Conservation (phyloP, 2,329 filamentous ascomycete species). For the Trichoderma cornu-damae region DNA sequence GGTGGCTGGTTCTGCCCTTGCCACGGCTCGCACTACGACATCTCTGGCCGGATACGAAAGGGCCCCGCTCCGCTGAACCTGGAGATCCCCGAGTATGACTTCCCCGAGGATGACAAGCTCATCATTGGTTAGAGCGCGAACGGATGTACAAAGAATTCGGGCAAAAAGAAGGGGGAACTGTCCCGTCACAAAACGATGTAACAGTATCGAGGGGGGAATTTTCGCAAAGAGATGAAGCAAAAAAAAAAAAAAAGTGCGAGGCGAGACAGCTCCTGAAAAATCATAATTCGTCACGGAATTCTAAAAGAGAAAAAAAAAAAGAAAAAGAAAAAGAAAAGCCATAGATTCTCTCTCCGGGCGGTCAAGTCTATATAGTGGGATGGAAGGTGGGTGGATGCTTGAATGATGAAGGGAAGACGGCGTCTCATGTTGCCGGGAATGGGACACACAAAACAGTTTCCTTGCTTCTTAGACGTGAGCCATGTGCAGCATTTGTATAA, state of each 20-base stretch:
- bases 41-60: slow-evolving; percentile 96
- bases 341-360: slow-evolving; percentile 17
- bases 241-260: no score
- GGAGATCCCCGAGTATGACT: slow-evolving; percentile 88
- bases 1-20: slow-evolving; percentile 99
- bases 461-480: slow-evolving; percentile 35
- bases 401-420: slow-evolving; percentile 2
- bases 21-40: slow-evolving; percentile 99
- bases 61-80: slow-evolving; percentile 96
- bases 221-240: not conserved
- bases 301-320: no score
- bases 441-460: slow-evolving; percentile 6
- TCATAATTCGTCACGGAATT: slow-evolving; percentile 12
- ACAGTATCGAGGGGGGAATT: slow-evolving; percentile 18
- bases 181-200: slow-evolving; percentile 21
- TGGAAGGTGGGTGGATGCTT: not conserved
- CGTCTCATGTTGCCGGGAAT: slow-evolving; percentile 8
- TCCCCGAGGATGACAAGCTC: slow-evolving; percentile 82
- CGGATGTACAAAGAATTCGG: slow-evolving; percentile 10
- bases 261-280: slow-evolving; percentile 22
- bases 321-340: slow-evolving; percentile 1
- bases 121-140: slow-evolving; percentile 73
- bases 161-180: slow-evolving; percentile 14
- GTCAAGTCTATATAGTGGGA: slow-evolving; percentile 19
- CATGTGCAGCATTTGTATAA: slow-evolving; percentile 35